Percentiles rank a stretch among this genome's conserved stretches.
Evolutionary conservation across 352 stramenopile genomes (phyloP).

Genomic region (Phytophthora europaea): DNA sequence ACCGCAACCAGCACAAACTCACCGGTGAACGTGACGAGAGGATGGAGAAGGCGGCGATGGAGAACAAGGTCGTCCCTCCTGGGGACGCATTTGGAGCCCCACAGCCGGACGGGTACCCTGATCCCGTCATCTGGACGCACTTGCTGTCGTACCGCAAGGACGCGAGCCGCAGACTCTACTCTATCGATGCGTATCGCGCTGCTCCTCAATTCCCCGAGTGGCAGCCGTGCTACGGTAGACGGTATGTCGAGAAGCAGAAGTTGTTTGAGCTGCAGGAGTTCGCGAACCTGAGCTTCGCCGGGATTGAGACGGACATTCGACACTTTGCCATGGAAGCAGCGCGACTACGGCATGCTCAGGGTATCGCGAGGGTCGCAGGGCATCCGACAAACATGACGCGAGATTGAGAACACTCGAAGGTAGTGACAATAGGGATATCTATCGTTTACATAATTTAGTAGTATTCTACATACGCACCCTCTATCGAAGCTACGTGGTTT

Average conservation of each 20-base stretch:
- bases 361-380: slow-evolving; percentile 7
- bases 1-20: slow-evolving; percentile 61
- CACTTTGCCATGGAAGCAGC: slow-evolving; percentile 31
- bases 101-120: slow-evolving; percentile 36
- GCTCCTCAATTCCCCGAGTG: slow-evolving; percentile 43
- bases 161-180: slow-evolving; percentile 45
- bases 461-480: slow-evolving; percentile 17
- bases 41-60: slow-evolving; percentile 16
- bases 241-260: slow-evolving; percentile 15
- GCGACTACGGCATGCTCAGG: slow-evolving; percentile 23
- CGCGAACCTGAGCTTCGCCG: slow-evolving; percentile 19
- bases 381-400: slow-evolving; percentile 15
- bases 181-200: slow-evolving; percentile 62
- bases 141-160: slow-evolving; percentile 65
- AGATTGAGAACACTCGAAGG: background rate
- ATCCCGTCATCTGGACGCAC: slow-evolving; percentile 72
- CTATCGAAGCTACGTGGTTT: slow-evolving; percentile 7
- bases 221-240: slow-evolving; percentile 68
- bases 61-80: slow-evolving; percentile 22
- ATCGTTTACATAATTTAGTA: slow-evolving; percentile 26
- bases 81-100: slow-evolving; percentile 26
- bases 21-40: slow-evolving; percentile 24
- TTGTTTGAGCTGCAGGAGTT: slow-evolving; percentile 33
- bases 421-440: slow-evolving; percentile 4
- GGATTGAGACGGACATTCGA: slow-evolving; percentile 30